Evolutionary conservation across 108 stramenopile species (phyloP).

Genomic region (Thalassiosira profunda): DNA sequence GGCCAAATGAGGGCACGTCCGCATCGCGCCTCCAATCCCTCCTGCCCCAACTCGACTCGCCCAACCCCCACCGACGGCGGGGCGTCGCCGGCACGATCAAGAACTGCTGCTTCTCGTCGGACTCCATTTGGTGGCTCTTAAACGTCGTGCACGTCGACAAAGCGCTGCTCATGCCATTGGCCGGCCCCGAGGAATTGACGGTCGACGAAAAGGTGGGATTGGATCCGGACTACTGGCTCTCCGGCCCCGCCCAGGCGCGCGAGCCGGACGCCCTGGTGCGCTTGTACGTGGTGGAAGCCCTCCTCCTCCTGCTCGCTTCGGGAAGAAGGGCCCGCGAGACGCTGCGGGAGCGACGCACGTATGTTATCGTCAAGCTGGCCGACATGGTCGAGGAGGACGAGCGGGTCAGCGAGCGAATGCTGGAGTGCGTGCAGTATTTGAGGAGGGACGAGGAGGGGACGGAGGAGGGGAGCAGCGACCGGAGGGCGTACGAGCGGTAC

Average conservation of each 20-base stretch:
- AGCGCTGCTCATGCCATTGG: conserved; percentile 68
- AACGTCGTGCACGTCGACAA: conserved; percentile 69
- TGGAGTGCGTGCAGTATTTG: conserved; percentile 90
- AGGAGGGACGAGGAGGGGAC: conserved; percentile 88
- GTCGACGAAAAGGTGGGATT: conserved; percentile 87
- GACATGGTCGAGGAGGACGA: conserved; percentile 91
- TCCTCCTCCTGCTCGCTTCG: conserved; percentile 74
- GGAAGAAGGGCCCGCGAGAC: conserved; percentile 74
- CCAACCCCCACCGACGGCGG: conserved; percentile 78
- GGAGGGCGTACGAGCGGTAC: conserved; percentile 56
- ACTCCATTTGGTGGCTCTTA: conserved; percentile 87
- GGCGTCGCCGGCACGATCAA: conserved; percentile 87
- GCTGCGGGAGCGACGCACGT: conserved; percentile 60
- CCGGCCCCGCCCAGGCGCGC: conserved; percentile 79
- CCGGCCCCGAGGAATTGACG: conserved; percentile 88
- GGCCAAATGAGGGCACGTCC: conserved; percentile 5
- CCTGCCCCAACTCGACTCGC: conserved; percentile 56
- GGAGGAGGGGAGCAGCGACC: conserved; percentile 83
- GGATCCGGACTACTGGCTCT: conserved; percentile 90
- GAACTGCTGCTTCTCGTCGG: conserved; percentile 87
- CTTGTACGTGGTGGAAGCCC: conserved; percentile 68
- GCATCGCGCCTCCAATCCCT: conserved; percentile 63
- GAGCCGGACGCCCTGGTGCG: conserved; percentile 72
- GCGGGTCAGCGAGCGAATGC: conserved; percentile 78
- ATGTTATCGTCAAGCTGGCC: conserved; percentile 83